Evolutionary conservation across 2,329 filamentous ascomycete genomes (phyloP).

Genomic region (Sphaerostilbella broomeana): DNA sequence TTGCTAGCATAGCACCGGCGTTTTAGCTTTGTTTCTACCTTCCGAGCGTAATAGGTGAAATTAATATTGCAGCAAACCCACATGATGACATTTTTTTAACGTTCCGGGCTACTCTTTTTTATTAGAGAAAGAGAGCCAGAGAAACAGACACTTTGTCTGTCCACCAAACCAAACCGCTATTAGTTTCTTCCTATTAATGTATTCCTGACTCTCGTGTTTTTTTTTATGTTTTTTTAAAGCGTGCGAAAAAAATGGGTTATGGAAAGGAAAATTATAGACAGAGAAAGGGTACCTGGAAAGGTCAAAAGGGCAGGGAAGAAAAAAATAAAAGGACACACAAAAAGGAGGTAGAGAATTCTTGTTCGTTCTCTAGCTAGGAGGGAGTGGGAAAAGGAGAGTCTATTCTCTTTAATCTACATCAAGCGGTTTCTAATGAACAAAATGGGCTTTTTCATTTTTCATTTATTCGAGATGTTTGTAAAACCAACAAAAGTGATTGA

Average conservation of each 20-base stretch:
- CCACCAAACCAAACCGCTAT: too few relatives aligned
- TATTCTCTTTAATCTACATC: too few relatives aligned
- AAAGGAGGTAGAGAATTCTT: not conserved
- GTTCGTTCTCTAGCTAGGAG: constrained; percentile 3
- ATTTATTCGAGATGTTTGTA: too few relatives aligned
- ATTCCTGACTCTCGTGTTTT: not conserved
- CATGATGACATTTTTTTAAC: not conserved
- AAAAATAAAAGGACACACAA: not conserved
- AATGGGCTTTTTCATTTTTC: too few relatives aligned
- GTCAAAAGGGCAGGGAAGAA: not conserved
- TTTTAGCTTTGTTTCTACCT: constrained; percentile 9
- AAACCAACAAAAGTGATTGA: too few relatives aligned
- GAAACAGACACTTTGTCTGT: too few relatives aligned
- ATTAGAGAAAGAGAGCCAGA: too few relatives aligned
- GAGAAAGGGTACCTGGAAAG: not conserved
- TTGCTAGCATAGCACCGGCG: constrained; percentile 19
- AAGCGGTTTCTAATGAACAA: too few relatives aligned
- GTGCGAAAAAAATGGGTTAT: constrained; percentile 1
- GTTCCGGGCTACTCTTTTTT: not conserved
- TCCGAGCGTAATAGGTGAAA: constrained; percentile 17
- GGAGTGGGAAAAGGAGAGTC: not conserved
- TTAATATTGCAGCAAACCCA: constrained; percentile 15
- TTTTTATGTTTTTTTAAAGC: not conserved
- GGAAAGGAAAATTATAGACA: not conserved
- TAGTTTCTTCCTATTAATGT: not conserved